A percentile compares a stretch with the other conserved stretches of the same genome.
Conservation (phyloP, 1,284 basidiomycete genomes). For the Rhodotorula mucilaginosa region DNA sequence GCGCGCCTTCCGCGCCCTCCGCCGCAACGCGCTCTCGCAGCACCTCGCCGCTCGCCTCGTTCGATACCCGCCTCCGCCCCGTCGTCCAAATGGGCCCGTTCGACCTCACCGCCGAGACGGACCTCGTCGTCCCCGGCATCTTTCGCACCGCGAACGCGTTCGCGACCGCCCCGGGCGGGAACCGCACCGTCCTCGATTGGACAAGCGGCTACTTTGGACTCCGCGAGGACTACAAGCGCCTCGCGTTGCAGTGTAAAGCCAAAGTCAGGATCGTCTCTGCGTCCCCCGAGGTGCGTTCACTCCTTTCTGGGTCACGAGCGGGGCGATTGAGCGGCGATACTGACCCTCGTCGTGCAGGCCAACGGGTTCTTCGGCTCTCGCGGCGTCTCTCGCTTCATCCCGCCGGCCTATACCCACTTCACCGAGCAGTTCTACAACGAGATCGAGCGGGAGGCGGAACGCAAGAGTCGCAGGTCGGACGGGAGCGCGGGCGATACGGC, state of each 20-base stretch:
- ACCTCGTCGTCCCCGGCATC: conserved; percentile 51
- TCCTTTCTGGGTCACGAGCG: background rate
- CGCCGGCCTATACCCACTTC: conserved; percentile 88
- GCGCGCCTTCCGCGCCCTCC: background rate
- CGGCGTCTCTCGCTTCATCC: conserved; percentile 87
- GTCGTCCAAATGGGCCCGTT: conserved; percentile 51
- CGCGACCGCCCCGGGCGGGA: conserved; percentile 34
- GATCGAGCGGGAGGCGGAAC: conserved; percentile 55
- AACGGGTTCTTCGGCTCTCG: conserved; percentile 92
- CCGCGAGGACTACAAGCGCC: conserved; percentile 73
- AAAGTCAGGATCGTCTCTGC: conserved; percentile 77
- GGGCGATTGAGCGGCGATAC: background rate
- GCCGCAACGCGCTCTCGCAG: background rate
- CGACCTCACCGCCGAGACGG: conserved; percentile 49
- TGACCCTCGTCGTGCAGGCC: conserved; percentile 56
- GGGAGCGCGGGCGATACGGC: conserved; percentile 31
- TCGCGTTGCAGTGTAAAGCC: conserved; percentile 61
- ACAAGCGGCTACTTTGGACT: conserved; percentile 96
- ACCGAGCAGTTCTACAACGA: conserved; percentile 63
- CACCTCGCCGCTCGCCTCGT: conserved; percentile 1
- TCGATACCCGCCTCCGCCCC: conserved; percentile 47
- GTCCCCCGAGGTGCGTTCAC: conserved; percentile 68
- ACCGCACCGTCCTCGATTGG: conserved; percentile 56
- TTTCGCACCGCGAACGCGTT: conserved; percentile 53
- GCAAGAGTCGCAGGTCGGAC: background rate